Conservation (phyloP, 108 stramenopile genomes). For the Seminavis robusta region DNA sequence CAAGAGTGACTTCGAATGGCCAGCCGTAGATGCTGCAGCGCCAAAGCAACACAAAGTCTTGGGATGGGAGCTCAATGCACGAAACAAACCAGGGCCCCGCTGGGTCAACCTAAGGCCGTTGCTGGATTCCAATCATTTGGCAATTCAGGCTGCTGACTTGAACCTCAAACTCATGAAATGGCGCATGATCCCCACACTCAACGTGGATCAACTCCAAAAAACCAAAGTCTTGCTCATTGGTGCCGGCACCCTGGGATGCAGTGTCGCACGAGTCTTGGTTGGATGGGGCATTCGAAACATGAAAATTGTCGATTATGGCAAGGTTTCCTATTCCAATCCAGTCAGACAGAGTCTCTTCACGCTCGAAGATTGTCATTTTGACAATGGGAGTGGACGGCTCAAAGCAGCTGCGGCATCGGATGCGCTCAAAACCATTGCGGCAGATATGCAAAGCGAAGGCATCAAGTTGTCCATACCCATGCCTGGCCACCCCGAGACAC, state of each 20-base stretch:
- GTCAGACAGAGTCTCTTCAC: constrained; percentile 95
- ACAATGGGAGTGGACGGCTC: constrained; percentile 52
- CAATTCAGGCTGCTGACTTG: constrained; percentile 88
- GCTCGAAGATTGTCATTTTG: constrained; percentile 81
- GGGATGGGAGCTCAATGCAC: constrained; percentile 82
- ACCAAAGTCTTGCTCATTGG: constrained; percentile 91
- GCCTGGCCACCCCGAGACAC: constrained; percentile 91
- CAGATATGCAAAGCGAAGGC: constrained; percentile 77
- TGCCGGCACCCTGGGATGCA: constrained; percentile 97
- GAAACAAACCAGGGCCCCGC: constrained; percentile 72
- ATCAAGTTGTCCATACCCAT: constrained; percentile 92
- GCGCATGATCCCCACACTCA: constrained; percentile 88
- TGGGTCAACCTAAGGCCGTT: constrained; percentile 76
- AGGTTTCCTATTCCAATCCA: constrained; percentile 95
- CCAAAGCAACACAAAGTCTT: constrained; percentile 45
- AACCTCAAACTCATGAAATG: constrained; percentile 99
- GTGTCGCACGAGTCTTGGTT: constrained; percentile 87
- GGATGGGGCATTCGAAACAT: constrained; percentile 97
- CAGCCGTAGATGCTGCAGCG: not conserved
- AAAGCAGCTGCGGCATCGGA: constrained; percentile 96
- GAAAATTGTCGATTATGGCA: constrained; percentile 93
- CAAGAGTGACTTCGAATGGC: constrained; percentile 49
- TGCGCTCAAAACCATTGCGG: constrained; percentile 77
- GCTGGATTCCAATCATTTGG: constrained; percentile 73
- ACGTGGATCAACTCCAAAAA: constrained; percentile 73